These are phyloP conservation scores for Prunus campanulata DNA, from an alignment of 306 rosid genomes.

Conservation along the genomic window DNA sequence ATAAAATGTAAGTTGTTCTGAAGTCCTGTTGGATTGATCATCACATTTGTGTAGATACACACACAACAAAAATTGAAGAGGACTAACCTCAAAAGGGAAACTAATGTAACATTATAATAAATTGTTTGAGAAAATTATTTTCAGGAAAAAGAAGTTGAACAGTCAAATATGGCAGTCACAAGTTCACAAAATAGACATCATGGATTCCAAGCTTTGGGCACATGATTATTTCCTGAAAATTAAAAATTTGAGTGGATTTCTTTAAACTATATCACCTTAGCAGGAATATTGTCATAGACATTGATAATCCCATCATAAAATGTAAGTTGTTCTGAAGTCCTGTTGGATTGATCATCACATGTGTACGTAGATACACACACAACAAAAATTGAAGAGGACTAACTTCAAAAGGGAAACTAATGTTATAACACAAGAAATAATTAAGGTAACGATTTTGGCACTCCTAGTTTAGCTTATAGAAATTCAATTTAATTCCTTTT, in stretches of 20 bases:
- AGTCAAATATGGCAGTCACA: too few species aligned
- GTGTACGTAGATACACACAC: neutral
- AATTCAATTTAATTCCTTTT: too few species aligned
- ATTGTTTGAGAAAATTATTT: too few species aligned
- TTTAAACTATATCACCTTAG: constrained; percentile 7
- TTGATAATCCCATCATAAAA: constrained; percentile 25
- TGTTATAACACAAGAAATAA: neutral
- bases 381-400: neutral
- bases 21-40: neutral
- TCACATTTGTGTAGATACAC: constrained; percentile 2
- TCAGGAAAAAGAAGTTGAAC: too few species aligned
- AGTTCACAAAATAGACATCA: too few species aligned
- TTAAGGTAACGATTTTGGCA: neutral
- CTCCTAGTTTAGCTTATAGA: neutral
- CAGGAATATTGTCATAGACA: constrained; percentile 28
- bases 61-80: neutral
- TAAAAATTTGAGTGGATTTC: neutral
- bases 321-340: constrained; percentile 26
- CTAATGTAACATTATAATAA: too few species aligned
- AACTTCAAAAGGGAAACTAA: neutral
- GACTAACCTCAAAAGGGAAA: neutral
- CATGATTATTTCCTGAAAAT: neutral
- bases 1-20: constrained; percentile 32
- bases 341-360: neutral
- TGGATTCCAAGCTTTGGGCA: neutral